A percentile compares a stretch with the other conserved stretches of the same genome.
Evolutionary conservation across 2,329 filamentous ascomycete species (phyloP).

Genomic region (Colletotrichum nymphaeae): DNA sequence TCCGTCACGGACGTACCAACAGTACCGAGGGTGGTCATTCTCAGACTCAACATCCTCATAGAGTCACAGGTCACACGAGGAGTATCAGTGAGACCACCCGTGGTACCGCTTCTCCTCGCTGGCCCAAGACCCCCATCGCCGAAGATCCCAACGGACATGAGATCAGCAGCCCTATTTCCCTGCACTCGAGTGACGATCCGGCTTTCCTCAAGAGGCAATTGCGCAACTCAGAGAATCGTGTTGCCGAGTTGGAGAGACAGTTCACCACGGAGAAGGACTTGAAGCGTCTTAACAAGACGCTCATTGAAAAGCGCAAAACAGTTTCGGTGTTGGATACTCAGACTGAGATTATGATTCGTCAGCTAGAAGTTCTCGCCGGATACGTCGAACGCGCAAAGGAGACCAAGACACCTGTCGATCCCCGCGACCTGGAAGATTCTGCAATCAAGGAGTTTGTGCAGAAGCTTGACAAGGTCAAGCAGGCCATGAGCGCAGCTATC

Average conservation of each 20-base stretch:
- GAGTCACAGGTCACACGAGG: conserved; percentile 61
- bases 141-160: conserved; percentile 63
- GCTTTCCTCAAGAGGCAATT: conserved; percentile 79
- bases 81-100: conserved; percentile 77
- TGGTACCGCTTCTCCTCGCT: conserved; percentile 72
- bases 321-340: conserved; percentile 95
- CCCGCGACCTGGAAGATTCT: conserved; percentile 85
- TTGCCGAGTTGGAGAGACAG: conserved; percentile 87
- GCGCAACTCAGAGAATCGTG: conserved; percentile 82
- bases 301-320: conserved; percentile 93
- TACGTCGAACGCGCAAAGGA: conserved; percentile 90
- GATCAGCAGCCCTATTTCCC: conserved; percentile 78
- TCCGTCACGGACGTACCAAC: conserved; percentile 90
- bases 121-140: conserved; percentile 75
- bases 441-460: conserved; percentile 93
- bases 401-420: conserved; percentile 81
- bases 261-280: conserved; percentile 74
- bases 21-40: conserved; percentile 72
- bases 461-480: conserved; percentile 72
- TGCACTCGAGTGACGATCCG: conserved; percentile 73
- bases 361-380: conserved; percentile 89
- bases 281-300: conserved; percentile 85
- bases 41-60: conserved; percentile 31
- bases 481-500: conserved; percentile 66
- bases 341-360: conserved; percentile 93